Percentiles rank a stretch among this genome's conserved stretches.
phyloP scores from a whole-genome alignment of 352 stramenopile genomes.

The Pythium periplocum region DNA sequence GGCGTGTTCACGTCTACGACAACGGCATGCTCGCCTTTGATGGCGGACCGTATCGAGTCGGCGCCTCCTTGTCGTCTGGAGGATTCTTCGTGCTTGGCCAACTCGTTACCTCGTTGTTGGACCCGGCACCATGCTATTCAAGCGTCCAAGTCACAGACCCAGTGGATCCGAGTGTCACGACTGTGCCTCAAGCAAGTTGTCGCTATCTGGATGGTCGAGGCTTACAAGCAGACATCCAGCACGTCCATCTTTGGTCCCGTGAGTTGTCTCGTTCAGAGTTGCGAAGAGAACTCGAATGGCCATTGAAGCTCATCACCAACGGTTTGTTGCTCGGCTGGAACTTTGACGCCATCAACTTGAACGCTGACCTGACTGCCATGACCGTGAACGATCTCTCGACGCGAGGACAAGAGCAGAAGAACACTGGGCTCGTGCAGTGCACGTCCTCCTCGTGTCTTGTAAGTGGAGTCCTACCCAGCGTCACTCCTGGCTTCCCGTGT shows the following conservation, averaged over 20 bases:
- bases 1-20: conserved; percentile 48
- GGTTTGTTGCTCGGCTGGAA: conserved; percentile 61
- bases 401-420: conserved; percentile 36
- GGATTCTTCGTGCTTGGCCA: conserved; percentile 46
- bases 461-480: conserved; percentile 28
- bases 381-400: conserved; percentile 48
- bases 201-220: conserved; percentile 9
- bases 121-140: neutral
- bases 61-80: conserved; percentile 16
- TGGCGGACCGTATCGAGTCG: conserved; percentile 49
- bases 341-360: conserved; percentile 35
- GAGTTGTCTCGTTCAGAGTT: conserved; percentile 39
- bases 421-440: conserved; percentile 36
- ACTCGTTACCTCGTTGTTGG: conserved; percentile 21
- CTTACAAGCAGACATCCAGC: conserved; percentile 44
- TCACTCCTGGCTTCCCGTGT: conserved; percentile 48
- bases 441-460: conserved; percentile 18
- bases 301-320: conserved; percentile 43
- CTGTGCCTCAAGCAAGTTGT: too few relatives aligned
- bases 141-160: neutral
- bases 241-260: conserved; percentile 57
- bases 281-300: conserved; percentile 49
- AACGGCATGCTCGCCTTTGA: conserved; percentile 70
- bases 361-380: neutral
- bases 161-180: conserved; percentile 22